phyloP scores from a whole-genome alignment of 805 yeast species.

The Metschnikowia cerradonensis region DNA sequence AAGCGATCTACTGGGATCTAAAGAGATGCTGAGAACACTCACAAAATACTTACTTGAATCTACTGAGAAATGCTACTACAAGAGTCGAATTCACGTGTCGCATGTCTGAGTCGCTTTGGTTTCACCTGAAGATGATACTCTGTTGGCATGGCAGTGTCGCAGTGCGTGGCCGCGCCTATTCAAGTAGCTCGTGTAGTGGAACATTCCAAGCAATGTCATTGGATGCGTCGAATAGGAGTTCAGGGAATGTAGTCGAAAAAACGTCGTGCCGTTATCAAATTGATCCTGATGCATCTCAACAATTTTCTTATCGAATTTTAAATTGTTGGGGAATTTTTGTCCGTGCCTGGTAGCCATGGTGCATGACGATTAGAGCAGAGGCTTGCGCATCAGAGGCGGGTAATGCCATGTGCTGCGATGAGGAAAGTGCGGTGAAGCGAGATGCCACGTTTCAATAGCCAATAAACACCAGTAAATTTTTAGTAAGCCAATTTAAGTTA shows the following conservation, averaged over 20 bases:
- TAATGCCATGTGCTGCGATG: slow-evolving; percentile 3
- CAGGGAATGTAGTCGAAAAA: not conserved
- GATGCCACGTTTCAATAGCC: not conserved
- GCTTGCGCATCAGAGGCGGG: slow-evolving; percentile 2
- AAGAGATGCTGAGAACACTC: not conserved
- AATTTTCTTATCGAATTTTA: too few species aligned
- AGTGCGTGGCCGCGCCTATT: not conserved
- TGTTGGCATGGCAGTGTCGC: not conserved
- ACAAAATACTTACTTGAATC: too few species aligned
- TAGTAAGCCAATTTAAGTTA: not conserved
- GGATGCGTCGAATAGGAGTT: not conserved
- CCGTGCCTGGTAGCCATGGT: not conserved
- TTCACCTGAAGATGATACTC: not conserved
- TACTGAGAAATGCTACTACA: too few species aligned
- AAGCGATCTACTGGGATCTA: not conserved
- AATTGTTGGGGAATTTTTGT: not conserved
- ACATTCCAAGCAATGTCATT: not conserved
- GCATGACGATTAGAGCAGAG: not conserved
- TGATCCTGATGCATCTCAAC: too few species aligned
- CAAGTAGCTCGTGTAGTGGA: not conserved
- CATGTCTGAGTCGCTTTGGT: not conserved
- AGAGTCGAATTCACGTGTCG: not conserved
- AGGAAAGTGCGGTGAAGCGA: not conserved
- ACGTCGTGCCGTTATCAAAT: too few species aligned
- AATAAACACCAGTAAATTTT: not conserved